Conservation (phyloP, 2,329 filamentous ascomycete genomes). For the Ophiostoma pallidulum region DNA sequence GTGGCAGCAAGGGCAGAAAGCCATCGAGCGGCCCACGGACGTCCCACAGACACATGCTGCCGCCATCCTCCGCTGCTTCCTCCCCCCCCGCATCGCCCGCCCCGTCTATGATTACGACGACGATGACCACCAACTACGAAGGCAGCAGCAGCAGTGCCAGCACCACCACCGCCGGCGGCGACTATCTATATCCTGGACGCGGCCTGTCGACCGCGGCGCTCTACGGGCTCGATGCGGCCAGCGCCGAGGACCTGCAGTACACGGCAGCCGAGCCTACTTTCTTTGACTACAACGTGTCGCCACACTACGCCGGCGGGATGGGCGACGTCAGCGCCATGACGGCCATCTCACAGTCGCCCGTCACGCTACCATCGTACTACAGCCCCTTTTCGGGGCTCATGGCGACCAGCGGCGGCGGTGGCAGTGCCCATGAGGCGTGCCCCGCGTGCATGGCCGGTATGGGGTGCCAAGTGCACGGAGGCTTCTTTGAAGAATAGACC, state of each 20-base stretch:
- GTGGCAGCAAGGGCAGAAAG: slow-evolving; percentile 1
- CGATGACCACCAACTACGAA: not conserved
- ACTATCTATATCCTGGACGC: slow-evolving; percentile 4
- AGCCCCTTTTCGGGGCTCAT: slow-evolving; percentile 1
- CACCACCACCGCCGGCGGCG: not conserved
- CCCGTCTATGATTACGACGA: not conserved
- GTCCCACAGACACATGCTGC: too few species aligned
- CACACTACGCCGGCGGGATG: slow-evolving; percentile 6
- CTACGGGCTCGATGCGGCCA: slow-evolving; percentile 14
- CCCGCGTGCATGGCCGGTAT: slow-evolving; percentile 14
- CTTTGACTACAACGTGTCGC: slow-evolving; percentile 16
- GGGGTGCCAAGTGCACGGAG: slow-evolving; percentile 14
- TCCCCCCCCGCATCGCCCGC: not conserved
- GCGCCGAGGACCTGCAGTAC: slow-evolving; percentile 13
- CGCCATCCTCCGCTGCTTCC: too few species aligned
- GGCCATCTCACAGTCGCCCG: not conserved
- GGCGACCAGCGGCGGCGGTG: not conserved
- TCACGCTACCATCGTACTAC: slow-evolving; percentile 4
- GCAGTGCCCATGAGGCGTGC: not conserved
- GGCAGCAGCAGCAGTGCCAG: too few species aligned
- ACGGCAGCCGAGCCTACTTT: slow-evolving; percentile 8
- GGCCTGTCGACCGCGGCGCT: slow-evolving; percentile 5
- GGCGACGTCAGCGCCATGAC: not conserved
- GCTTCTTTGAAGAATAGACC: slow-evolving; percentile 12
- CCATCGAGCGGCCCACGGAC: not conserved